Evolutionary conservation across 352 stramenopile species (phyloP).

Genomic region (Phytophthora pluvialis): DNA sequence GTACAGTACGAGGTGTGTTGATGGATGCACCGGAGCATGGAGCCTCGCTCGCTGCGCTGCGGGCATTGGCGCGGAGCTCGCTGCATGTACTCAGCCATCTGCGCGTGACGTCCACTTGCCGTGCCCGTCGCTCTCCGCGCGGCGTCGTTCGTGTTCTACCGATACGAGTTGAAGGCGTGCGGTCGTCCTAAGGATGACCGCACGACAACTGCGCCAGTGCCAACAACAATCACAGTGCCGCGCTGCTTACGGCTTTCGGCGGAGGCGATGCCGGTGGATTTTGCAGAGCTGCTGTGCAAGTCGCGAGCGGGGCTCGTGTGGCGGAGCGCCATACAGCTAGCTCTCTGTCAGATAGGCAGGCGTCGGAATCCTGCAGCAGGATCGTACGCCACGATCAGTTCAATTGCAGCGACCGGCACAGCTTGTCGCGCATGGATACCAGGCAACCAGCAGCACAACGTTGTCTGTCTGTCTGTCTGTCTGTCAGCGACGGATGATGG

Average conservation of each 20-base stretch:
- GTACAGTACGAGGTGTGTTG: conserved; percentile 1
- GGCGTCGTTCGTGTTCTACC: conserved; percentile 24
- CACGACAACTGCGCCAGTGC: conserved; percentile 13
- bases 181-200: conserved; percentile 2
- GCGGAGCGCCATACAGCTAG: conserved; percentile 12
- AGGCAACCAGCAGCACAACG: neutral
- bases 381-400: conserved; percentile 39
- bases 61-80: neutral
- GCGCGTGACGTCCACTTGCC: conserved; percentile 22
- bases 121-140: conserved; percentile 25
- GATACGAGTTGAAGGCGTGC: conserved; percentile 21
- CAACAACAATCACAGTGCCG: conserved; percentile 20
- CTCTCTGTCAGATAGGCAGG: conserved; percentile 33
- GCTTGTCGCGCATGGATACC: conserved; percentile 16
- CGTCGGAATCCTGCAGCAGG: conserved; percentile 16
- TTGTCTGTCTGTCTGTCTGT: conserved; percentile 25
- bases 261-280: conserved; percentile 29
- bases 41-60: neutral
- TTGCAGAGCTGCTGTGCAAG: conserved; percentile 34
- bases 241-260: conserved; percentile 21
- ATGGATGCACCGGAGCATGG: neutral
- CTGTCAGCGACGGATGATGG: neutral
- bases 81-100: conserved; percentile 9
- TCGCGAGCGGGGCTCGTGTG: conserved; percentile 25
- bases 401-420: conserved; percentile 17